Evolutionary conservation across 176 grass and related monocot genomes (phyloP).

Genomic region (Guadua angustifolia): DNA sequence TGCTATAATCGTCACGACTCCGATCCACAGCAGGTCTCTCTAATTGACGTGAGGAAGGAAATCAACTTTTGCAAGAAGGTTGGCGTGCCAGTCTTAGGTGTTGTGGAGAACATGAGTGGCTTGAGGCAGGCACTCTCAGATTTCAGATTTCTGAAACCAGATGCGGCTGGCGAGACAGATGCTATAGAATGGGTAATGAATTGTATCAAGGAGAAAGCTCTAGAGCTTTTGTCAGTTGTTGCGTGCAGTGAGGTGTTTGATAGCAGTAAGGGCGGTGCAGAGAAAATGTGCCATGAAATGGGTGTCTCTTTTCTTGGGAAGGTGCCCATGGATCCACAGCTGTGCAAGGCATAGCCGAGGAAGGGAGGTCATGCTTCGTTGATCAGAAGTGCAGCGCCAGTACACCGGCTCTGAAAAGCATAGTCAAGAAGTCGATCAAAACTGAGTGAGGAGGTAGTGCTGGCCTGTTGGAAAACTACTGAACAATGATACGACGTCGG

Average conservation of each 20-base stretch:
- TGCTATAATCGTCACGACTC: conserved; percentile 84
- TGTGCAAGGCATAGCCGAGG: conserved; percentile 90
- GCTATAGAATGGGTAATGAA: conserved; percentile 53
- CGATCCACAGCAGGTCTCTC: conserved; percentile 82
- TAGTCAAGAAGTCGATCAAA: conserved; percentile 75
- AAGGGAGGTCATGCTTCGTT: conserved; percentile 89
- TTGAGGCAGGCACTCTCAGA: conserved; percentile 64
- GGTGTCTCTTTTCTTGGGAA: conserved; percentile 85
- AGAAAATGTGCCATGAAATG: conserved; percentile 87
- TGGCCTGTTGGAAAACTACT: background rate
- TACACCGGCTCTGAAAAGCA: conserved; percentile 66
- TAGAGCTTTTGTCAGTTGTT: conserved; percentile 64
- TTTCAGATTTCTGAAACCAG: conserved; percentile 58
- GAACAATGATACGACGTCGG: background rate
- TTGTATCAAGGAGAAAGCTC: conserved; percentile 66
- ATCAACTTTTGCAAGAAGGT: conserved; percentile 84
- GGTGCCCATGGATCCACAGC: conserved; percentile 88
- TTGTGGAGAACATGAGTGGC: conserved; percentile 85
- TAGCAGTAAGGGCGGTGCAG: conserved; percentile 70
- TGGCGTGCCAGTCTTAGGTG: conserved; percentile 61
- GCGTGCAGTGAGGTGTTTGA: conserved; percentile 85
- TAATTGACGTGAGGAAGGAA: conserved; percentile 69
- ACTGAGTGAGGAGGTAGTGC: background rate
- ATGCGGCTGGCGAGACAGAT: conserved; percentile 55
- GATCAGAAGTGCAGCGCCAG: conserved; percentile 79